Evolutionary conservation across 257 asterid genomes (phyloP).

Genomic region (Thymus mandschuricus): DNA sequence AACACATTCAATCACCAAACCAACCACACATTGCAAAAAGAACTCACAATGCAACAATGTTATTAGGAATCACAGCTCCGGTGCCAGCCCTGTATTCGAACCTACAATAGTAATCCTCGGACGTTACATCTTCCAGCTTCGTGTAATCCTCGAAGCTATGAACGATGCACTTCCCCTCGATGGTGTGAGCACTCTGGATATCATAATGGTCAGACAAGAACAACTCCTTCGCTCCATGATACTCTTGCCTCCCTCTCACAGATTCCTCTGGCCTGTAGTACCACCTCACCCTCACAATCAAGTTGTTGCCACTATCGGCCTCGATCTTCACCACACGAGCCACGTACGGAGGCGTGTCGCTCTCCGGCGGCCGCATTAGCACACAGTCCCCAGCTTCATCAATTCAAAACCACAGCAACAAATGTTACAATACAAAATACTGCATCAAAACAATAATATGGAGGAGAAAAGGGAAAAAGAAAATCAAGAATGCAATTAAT

Average conservation of each 20-base stretch:
- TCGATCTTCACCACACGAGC: conserved; percentile 62
- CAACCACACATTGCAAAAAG: background rate
- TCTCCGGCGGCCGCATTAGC: conserved; percentile 55
- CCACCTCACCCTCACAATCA: conserved; percentile 61
- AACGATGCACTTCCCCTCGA: conserved; percentile 66
- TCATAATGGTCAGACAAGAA: conserved; percentile 64
- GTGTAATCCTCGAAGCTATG: conserved; percentile 65
- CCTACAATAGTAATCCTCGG: conserved; percentile 64
- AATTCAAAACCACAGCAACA: background rate
- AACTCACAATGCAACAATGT: conserved; percentile 60
- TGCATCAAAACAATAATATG: too few species aligned
- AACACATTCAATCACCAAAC: too few species aligned
- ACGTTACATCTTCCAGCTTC: conserved; percentile 49
- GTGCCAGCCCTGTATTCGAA: conserved; percentile 57
- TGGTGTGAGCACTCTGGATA: conserved; percentile 61
- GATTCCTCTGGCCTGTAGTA: conserved; percentile 80
- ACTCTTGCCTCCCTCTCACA: conserved; percentile 59
- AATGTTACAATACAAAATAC: too few species aligned
- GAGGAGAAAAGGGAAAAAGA: too few species aligned
- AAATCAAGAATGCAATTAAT: too few species aligned
- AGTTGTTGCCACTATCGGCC: conserved; percentile 47
- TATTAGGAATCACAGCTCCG: conserved; percentile 53
- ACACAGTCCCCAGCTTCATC: conserved; percentile 60
- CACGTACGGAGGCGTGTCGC: conserved; percentile 54
- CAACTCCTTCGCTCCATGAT: conserved; percentile 70